Conservation (phyloP, 768 basidiomycete species). For the Psilocybe subaeruginosa region DNA sequence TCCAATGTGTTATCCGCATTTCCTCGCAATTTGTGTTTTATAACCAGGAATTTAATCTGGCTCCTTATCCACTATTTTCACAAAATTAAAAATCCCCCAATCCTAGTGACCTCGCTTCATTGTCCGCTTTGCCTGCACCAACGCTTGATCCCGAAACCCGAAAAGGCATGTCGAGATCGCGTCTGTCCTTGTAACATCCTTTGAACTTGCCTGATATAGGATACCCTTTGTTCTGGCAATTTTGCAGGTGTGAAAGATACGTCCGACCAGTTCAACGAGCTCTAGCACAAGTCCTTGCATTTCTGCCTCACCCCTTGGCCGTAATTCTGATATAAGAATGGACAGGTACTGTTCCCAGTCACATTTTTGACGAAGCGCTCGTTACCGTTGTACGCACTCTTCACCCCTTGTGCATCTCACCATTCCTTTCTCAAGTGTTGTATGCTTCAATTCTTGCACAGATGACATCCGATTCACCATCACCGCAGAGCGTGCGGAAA, state of each 20-base stretch:
- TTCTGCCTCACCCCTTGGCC: conserved; percentile 40
- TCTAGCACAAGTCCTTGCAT: conserved; percentile 38
- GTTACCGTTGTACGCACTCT: conserved; percentile 39
- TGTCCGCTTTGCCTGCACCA: conserved; percentile 29
- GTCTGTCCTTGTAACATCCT: conserved; percentile 37
- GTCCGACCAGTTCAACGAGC: conserved; percentile 38
- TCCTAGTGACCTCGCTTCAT: conserved; percentile 18
- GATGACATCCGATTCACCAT: conserved; percentile 49
- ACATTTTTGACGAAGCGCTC: conserved; percentile 36
- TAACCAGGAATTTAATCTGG: conserved; percentile 23
- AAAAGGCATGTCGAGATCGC: conserved; percentile 48
- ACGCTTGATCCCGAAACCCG: conserved; percentile 40
- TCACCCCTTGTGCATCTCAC: conserved; percentile 17
- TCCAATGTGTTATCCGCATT: conserved; percentile 32
- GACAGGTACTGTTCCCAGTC: conserved; percentile 34
- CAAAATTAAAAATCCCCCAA: conserved; percentile 17
- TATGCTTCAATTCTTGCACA: conserved; percentile 35
- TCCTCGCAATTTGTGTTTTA: conserved; percentile 27
- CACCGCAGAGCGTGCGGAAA: conserved; percentile 36
- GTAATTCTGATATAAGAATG: conserved; percentile 50
- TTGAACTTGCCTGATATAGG: conserved; percentile 56
- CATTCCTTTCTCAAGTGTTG: conserved; percentile 29
- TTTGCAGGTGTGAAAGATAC: conserved; percentile 41
- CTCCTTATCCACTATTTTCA: conserved; percentile 16
- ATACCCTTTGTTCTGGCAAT: conserved; percentile 46